Evolutionary conservation across 176 grass and related monocot genomes (phyloP).

Genomic region (Rhynchospora pubera): DNA sequence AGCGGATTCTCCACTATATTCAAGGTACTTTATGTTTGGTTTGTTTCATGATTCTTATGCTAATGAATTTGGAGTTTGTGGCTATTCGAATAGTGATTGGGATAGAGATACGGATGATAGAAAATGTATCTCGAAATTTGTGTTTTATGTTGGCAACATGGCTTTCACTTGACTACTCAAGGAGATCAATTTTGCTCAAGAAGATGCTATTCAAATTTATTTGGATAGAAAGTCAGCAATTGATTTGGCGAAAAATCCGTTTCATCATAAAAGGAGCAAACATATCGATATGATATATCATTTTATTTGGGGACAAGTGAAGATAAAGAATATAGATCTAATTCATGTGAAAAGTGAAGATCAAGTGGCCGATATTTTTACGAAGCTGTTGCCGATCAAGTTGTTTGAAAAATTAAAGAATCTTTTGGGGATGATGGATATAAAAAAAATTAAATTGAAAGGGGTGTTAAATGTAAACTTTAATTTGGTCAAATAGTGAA

Average conservation of each 20-base stretch:
- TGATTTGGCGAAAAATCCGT: neutral
- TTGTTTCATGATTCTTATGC: neutral
- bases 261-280: neutral
- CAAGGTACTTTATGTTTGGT: neutral
- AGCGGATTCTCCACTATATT: neutral
- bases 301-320: neutral
- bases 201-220: too few species aligned
- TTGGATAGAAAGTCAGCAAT: too few species aligned
- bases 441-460: neutral
- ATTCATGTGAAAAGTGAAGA: neutral
- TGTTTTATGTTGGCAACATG: neutral
- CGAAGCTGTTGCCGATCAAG: neutral
- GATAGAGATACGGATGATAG: neutral
- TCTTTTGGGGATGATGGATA: neutral
- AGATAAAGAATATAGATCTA: neutral
- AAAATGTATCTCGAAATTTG: neutral
- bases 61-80: neutral
- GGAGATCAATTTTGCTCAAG: neutral
- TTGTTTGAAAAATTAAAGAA: neutral
- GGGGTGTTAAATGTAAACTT: neutral
- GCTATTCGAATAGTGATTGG: constrained; percentile 1
- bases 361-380: neutral
- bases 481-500: too few species aligned
- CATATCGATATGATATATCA: too few species aligned
- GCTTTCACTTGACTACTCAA: neutral